These are phyloP conservation scores for Citropsis articulata DNA, from an alignment of 345 rosid genomes.

Conservation along the genomic window DNA sequence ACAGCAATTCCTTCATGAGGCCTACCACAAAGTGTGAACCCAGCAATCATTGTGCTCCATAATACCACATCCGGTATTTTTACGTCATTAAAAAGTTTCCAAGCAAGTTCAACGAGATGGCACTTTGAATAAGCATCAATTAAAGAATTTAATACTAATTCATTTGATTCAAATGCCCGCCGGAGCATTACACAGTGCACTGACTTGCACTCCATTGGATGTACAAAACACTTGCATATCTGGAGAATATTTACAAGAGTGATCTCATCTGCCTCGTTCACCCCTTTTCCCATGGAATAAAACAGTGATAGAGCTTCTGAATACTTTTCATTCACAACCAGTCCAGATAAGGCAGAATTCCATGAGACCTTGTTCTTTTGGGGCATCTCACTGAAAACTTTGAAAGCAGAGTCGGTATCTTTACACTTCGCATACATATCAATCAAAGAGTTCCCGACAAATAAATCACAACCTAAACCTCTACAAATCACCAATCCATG, in stretches of 20 bases:
- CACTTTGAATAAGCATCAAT: conserved; percentile 65
- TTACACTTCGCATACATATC: conserved; percentile 60
- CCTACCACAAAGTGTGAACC: conserved; percentile 46
- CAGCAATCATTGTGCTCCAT: conserved; percentile 75
- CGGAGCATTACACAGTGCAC: conserved; percentile 51
- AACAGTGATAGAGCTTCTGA: conserved; percentile 44
- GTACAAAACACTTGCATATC: conserved; percentile 45
- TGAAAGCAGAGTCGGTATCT: conserved; percentile 44
- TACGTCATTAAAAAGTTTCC: conserved; percentile 38
- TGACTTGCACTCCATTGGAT: conserved; percentile 48
- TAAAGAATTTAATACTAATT: conserved; percentile 42
- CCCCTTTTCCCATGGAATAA: conserved; percentile 41
- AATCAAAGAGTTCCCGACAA: conserved; percentile 57
- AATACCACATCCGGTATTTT: conserved; percentile 44
- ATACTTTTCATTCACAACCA: conserved; percentile 41
- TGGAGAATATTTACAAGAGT: conserved; percentile 56
- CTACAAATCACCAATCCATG: conserved; percentile 47
- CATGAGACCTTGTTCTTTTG: conserved; percentile 51
- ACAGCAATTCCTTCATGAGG: conserved; percentile 51
- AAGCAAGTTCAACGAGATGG: conserved; percentile 37
- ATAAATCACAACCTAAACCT: conserved; percentile 48
- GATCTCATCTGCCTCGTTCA: conserved; percentile 43
- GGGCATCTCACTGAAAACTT: conserved; percentile 42
- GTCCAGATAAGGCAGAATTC: conserved; percentile 67
- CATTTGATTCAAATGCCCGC: conserved; percentile 40